Conservation (phyloP, 768 basidiomycete species). For the Auricularia heimuer region DNA sequence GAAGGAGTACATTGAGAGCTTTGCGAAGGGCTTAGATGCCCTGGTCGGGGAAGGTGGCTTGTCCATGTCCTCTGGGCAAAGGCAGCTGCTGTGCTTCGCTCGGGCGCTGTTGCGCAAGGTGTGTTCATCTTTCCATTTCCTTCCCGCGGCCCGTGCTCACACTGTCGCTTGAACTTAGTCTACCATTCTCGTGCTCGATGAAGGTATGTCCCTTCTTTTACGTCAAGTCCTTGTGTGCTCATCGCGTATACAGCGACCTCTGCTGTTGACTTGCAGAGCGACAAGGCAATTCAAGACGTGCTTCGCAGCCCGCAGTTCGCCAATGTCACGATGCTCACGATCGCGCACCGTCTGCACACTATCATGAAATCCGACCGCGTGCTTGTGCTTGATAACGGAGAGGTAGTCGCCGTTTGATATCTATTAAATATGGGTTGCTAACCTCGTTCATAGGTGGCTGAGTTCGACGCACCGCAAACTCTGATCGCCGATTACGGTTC, state of each 20-base stretch:
- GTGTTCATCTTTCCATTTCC: conserved; percentile 5
- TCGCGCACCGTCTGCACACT: conserved; percentile 81
- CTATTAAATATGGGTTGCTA: no score
- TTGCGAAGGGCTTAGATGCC: conserved; percentile 63
- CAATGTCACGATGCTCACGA: conserved; percentile 75
- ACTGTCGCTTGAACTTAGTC: conserved; percentile 31
- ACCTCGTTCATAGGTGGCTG: conserved; percentile 34
- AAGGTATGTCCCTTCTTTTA: conserved; percentile 38
- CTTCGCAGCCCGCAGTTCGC: conserved; percentile 71
- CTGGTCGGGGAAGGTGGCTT: conserved; percentile 68
- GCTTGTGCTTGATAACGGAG: conserved; percentile 71
- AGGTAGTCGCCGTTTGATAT: conserved; percentile 11
- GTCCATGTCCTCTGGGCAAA: conserved; percentile 76
- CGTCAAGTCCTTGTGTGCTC: no score
- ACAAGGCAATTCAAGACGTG: conserved; percentile 79
- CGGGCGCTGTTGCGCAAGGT: conserved; percentile 73
- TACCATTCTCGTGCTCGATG: conserved; percentile 84
- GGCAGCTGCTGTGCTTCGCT: conserved; percentile 84
- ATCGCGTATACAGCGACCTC: conserved; percentile 50
- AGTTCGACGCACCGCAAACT: conserved; percentile 62
- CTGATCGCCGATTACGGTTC: conserved; percentile 50
- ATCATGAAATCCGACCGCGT: conserved; percentile 75
- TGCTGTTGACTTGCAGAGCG: conserved; percentile 85
- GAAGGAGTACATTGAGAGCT: conserved; percentile 54
- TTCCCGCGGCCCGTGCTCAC: not conserved